A percentile compares a stretch with the other conserved stretches of the same genome.
Evolutionary conservation across 192 early-diverging fungal genomes (phyloP).

Genomic region (Rhizophagus clarus): DNA sequence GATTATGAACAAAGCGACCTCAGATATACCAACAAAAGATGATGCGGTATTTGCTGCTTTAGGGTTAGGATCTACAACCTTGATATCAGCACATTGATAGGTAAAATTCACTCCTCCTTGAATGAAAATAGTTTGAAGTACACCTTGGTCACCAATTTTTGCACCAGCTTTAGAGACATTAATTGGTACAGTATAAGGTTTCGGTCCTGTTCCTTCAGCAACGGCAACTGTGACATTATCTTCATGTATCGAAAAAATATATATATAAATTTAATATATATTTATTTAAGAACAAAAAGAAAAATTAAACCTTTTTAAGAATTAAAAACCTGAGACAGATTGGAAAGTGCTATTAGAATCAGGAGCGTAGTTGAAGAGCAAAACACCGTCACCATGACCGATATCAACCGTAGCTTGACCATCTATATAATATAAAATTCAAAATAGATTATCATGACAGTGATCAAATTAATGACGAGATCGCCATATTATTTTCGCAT

Average conservation of each 20-base stretch:
- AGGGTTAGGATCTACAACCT: background rate
- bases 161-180: background rate
- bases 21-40: too few species aligned
- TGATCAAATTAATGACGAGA: too few species aligned
- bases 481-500: too few species aligned
- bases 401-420: background rate
- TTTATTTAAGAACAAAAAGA: background rate
- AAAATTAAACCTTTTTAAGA: background rate
- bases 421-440: background rate
- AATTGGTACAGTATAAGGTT: background rate
- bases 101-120: background rate
- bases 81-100: background rate
- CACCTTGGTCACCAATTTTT: background rate
- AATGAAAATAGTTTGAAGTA: background rate
- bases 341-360: background rate
- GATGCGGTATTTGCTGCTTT: too few species aligned
- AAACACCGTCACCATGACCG: background rate
- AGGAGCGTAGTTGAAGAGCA: background rate
- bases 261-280: too few species aligned
- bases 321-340: background rate
- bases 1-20: too few species aligned
- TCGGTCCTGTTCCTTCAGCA: background rate
- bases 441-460: too few species aligned
- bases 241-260: background rate
- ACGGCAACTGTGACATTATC: background rate